Evolutionary conservation across 306 rosid species (phyloP), one percentile per base, ranked within the genome.

Genomic region (Quercus gilva): DNA sequence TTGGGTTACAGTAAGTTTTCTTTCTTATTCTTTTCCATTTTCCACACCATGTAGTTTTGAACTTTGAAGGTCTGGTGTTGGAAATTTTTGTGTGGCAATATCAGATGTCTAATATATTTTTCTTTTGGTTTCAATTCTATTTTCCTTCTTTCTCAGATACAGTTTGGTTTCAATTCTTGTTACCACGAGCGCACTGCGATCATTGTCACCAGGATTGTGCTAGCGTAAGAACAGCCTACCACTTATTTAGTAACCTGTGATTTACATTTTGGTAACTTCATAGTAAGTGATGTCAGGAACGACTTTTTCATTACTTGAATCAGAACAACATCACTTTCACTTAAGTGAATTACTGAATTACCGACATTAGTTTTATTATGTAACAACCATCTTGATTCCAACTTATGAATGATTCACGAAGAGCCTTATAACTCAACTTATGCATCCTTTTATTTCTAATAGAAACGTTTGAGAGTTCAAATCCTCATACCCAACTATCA

Each of bases 1-100:
- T 70, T 85, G 88, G 88, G 83, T 85, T 43, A 57, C 85, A 0
- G 88, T 85, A 78, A 81, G 85, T 74, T 31, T 57, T 29, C 65
- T 43, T 49, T 37, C 29, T 56, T 31, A 17, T 55, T 18, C 55
- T 55, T 21, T 45, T 49, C 4, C 53, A 49, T 49, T 49, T 49
- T 49, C 53, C 5, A 2, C 17, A 49, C 53, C 65, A 73, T 29
- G 1, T 21, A 13, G 21, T 28, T 2, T 41, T 41, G 45, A 8
- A 41, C 45, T 41, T 8, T 23, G 19, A 15, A 15, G 55, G 37
- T 20, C 41, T 55, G 21, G 12, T 11, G 9, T 13, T 37, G 14
- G 1, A 17, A 37, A 55, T 67, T 2, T 76, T 3, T 10, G 1
- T 20, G n/a, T 21, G 55, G 7, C 10, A 15, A 23, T 31, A 1